Percentiles rank a stretch among this genome's conserved stretches.
Evolutionary conservation across 2,329 filamentous ascomycete species (phyloP).

Genomic region (Diplodia corticola): DNA sequence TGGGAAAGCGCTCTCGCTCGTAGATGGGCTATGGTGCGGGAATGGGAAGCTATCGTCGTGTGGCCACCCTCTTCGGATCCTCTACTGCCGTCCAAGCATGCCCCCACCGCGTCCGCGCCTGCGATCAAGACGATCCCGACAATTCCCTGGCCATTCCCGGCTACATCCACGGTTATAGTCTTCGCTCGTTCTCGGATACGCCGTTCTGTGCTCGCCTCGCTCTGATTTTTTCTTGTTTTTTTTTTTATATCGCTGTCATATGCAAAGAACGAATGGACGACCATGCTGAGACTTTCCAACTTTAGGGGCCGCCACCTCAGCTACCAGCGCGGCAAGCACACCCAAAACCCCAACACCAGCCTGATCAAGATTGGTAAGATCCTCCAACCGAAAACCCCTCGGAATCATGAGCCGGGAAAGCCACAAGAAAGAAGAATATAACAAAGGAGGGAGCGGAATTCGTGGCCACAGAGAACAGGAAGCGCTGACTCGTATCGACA

Average conservation of each 20-base stretch:
- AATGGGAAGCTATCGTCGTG: not conserved
- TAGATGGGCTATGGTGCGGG: not conserved
- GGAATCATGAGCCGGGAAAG: not conserved
- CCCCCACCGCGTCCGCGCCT: not conserved
- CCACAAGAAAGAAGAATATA: not conserved
- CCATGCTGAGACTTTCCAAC: conserved; percentile 7
- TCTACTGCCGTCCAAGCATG: not conserved
- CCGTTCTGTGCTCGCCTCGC: not conserved
- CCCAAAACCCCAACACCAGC: conserved; percentile 60
- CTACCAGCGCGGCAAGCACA: conserved; percentile 85
- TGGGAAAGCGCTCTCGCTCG: too few species aligned
- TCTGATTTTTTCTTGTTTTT: not conserved
- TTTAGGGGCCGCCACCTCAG: conserved; percentile 90
- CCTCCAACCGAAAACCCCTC: not conserved
- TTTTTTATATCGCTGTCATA: not conserved
- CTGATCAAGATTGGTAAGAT: conserved; percentile 83
- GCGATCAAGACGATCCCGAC: not conserved
- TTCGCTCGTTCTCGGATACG: not conserved
- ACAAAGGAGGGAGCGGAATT: not conserved
- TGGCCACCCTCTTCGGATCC: not conserved
- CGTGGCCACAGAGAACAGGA: not conserved
- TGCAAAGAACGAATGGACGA: not conserved
- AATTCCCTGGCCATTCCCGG: not conserved
- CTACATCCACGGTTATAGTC: not conserved
- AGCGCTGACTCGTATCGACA: not conserved